Evolutionary conservation across 1,284 basidiomycete genomes (phyloP).

Genomic region (Butyriboletus appendiculatus): DNA sequence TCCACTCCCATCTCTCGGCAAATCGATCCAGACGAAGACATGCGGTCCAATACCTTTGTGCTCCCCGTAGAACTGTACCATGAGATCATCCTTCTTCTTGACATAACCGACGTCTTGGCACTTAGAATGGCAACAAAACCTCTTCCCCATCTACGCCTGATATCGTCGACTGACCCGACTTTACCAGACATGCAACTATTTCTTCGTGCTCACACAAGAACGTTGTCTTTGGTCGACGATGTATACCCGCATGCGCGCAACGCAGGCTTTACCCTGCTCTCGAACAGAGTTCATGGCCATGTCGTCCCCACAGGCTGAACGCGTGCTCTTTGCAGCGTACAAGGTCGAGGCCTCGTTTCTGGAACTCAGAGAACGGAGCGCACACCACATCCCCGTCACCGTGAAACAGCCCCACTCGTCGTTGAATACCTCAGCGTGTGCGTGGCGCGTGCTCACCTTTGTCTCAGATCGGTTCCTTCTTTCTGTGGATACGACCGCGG

Average conservation of each 20-base stretch:
- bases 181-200: constrained; percentile 19
- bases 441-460: constrained; percentile 19
- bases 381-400: neutral
- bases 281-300: constrained; percentile 14
- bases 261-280: constrained; percentile 21
- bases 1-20: neutral
- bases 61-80: constrained; percentile 23
- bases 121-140: constrained; percentile 15
- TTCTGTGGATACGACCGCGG: constrained; percentile 9
- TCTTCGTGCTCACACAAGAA: constrained; percentile 14
- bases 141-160: neutral
- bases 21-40: neutral
- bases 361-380: neutral
- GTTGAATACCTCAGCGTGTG: neutral
- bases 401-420: neutral
- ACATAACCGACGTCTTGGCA: constrained; percentile 16
- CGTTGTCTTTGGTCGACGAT: constrained; percentile 13
- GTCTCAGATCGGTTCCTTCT: constrained; percentile 27
- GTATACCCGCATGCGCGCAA: constrained; percentile 9
- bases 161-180: neutral
- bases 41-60: neutral
- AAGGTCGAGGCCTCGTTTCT: constrained; percentile 22
- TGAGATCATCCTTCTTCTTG: constrained; percentile 17
- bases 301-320: constrained; percentile 7
- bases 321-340: constrained; percentile 7